Base-by-base conservation (phyloP, 2,329 filamentous ascomycete species). In the Juglanconis juglandina region DNA sequence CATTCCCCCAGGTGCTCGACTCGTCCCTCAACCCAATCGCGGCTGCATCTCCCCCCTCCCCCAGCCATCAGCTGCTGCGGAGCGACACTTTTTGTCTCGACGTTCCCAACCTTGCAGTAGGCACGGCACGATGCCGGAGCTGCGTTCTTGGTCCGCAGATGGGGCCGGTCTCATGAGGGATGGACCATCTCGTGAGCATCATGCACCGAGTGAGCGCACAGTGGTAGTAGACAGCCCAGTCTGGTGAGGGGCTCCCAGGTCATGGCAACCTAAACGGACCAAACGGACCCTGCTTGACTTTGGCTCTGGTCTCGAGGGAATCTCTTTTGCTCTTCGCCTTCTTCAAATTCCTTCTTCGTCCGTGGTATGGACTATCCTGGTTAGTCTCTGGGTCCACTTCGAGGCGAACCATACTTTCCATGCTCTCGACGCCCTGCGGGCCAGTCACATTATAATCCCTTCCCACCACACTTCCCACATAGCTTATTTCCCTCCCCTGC, bases 171-270 rank as follows among this genome's bases (percentile, higher is more conserved):
- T 37, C 50, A 53, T 37, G 35, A 42, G 35, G 50, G 34, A 52
- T 54, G 17, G 50, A 14, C 57, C 57, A 57, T 61, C 53, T 57
- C 49, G 59, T 57, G 59, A 53, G 59, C 59, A 58, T 50, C 53
- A 51, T 53, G 48, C 41, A 9, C 39, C 24, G 30, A 37, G 39
- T 17, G 30, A 46, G 5, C 11, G 41, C 53, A 14, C 8, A 11
- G 32, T 34, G n/a, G 53, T 34, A 49, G 47, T 9, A 24, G n/a
- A 33, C 32, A 10, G 8, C 7, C 44, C 47, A 49, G 33, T 52
- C 47, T 52, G 39, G 39, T 49, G 53, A 59, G 35, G 51, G 50
- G 56, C 39, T 30, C 32, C 33, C 30, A 9, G n/a, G 41, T 24
- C 53, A 33, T n/a, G 42, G 34, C 42, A 47, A 55, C 44, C 30